phyloP scores from a whole-genome alignment of 106 monocot species.

The Acanthochlamys bracteata region DNA sequence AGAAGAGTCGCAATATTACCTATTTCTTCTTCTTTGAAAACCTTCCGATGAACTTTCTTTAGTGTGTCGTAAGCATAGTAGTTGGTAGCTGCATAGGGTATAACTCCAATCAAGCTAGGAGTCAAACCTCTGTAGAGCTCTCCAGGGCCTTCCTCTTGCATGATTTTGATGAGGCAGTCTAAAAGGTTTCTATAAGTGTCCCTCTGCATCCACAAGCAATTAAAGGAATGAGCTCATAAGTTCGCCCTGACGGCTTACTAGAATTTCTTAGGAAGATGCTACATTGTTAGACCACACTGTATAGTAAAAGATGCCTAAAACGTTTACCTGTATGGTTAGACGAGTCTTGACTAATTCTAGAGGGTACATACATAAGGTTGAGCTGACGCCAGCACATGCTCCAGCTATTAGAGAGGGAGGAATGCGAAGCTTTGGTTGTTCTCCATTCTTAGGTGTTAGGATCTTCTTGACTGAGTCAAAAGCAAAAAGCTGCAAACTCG shows the following conservation, averaged over 20 bases:
- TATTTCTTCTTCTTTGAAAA: slow-evolving; percentile 52
- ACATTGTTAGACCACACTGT: background rate
- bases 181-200: slow-evolving; percentile 71
- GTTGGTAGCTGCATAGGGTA: slow-evolving; percentile 87
- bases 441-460: slow-evolving; percentile 45
- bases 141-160: slow-evolving; percentile 68
- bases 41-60: slow-evolving; percentile 61
- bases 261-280: too few species aligned
- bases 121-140: slow-evolving; percentile 92
- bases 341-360: slow-evolving; percentile 88
- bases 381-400: slow-evolving; percentile 88
- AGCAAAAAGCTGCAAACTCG: slow-evolving; percentile 60
- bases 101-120: slow-evolving; percentile 87
- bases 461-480: slow-evolving; percentile 81
- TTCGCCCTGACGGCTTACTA: too few species aligned
- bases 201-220: slow-evolving; percentile 36
- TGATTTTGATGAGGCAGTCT: slow-evolving; percentile 76
- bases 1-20: slow-evolving; percentile 71
- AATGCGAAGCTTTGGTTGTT: slow-evolving; percentile 44
- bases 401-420: slow-evolving; percentile 78
- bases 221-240: background rate
- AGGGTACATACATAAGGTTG: slow-evolving; percentile 83
- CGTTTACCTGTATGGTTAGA: slow-evolving; percentile 75
- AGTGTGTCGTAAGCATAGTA: slow-evolving; percentile 85
- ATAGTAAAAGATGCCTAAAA: background rate